Evolutionary conservation across 139 green algal genomes (phyloP), one percentile per base, ranked within the genome.

Genomic region (Coelastrella sp.): DNA sequence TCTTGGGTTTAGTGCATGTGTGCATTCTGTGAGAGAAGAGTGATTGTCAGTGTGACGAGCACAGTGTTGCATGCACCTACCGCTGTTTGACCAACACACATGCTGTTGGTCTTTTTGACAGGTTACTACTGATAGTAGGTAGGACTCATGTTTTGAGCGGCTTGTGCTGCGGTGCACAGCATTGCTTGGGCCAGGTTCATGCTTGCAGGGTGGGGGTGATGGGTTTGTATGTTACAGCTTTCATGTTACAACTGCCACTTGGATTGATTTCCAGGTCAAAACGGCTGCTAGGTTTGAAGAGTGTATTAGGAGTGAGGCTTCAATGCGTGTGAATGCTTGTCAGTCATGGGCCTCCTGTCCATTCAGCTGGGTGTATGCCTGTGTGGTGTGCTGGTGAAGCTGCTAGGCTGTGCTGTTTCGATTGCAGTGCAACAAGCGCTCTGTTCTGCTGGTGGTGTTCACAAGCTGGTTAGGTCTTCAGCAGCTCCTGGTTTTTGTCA

Each of bases 21-120:
- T 32, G 3, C 16, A 23, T 76, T 23, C 57, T 85, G 57, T 85
- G 79, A 61, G 58, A 85, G 79, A 85, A 85, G 77, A 83, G 57
- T 83, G 79, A 85, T n/a, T 23, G 79, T 73, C 57, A 47, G 32
- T 23, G 57, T 73, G 16, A 73, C 61, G 5, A 57, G 79, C 77
- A 83, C 10, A 6, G 79, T 64, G 6, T 7, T 47, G 68, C 79
- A 64, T 54, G 17, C 79, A 85, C 79, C 79, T 85, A 64, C 79
- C 61, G 79, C 79, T 58, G 58, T 47, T 73, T 23, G 17, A 85
- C 58, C 79, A 85, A 85, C 79, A 73, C 57, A 73, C 57, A 73
- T 57, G 22, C 32, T 73, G 79, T 32, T 85, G 17, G 61, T 23
- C 57, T 71, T 23, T 20, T 56, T 73, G 23, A 85, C 79, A 32